These are phyloP conservation scores for Thielaviopsis musarum DNA, from an alignment of 2,329 filamentous ascomycete genomes.

Conservation along the genomic window DNA sequence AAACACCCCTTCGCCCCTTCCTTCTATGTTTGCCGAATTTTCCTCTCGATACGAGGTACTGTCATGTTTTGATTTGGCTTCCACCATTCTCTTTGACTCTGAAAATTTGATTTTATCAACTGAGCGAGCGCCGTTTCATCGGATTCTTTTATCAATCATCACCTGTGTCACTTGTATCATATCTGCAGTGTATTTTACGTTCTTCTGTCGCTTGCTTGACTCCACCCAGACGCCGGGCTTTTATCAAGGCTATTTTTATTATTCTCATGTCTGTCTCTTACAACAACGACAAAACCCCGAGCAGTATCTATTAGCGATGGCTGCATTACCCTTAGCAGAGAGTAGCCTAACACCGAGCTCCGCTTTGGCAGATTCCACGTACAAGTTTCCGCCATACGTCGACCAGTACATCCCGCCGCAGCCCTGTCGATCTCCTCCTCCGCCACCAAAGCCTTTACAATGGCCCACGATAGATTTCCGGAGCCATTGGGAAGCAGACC, in stretches of 20 bases:
- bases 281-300: neutral
- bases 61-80: neutral
- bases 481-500: neutral
- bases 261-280: neutral
- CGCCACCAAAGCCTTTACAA: neutral
- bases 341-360: neutral
- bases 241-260: neutral
- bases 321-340: neutral
- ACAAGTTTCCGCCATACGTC: neutral
- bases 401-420: neutral
- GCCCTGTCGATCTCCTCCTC: neutral
- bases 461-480: neutral
- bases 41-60: neutral
- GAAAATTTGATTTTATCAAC: neutral
- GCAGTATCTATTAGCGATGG: neutral
- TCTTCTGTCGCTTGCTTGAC: neutral
- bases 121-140: neutral
- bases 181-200: neutral
- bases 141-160: neutral
- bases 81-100: neutral
- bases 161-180: neutral
- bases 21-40: neutral
- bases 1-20: neutral
- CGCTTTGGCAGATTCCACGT: neutral
- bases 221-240: neutral